phyloP scores from a whole-genome alignment of 2,329 filamentous ascomycete species.

The Aspergillus piperis region DNA sequence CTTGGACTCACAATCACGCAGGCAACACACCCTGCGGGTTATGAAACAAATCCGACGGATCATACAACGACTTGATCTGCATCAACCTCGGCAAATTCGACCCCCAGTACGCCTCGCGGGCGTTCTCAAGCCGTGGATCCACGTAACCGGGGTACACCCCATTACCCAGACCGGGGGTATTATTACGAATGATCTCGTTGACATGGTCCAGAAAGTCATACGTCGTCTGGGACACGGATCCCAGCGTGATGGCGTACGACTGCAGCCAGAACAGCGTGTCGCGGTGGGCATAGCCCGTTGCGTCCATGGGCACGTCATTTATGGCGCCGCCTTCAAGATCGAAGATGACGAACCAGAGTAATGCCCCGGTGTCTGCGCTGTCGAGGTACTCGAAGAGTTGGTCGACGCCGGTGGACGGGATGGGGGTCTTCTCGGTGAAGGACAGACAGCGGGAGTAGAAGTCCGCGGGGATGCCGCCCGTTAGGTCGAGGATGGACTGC shows the following conservation, averaged over 20 bases:
- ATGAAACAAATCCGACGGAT: constrained; percentile 8
- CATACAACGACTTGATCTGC: not conserved
- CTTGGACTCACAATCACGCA: not conserved
- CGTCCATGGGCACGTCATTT: constrained; percentile 56
- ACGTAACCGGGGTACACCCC: constrained; percentile 1
- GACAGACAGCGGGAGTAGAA: constrained; percentile 62
- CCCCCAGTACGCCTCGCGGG: constrained; percentile 1
- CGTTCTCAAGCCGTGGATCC: constrained; percentile 1
- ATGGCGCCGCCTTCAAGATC: constrained; percentile 63
- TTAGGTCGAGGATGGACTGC: constrained; percentile 26
- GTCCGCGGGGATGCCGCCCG: constrained; percentile 46
- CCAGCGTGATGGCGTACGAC: constrained; percentile 58
- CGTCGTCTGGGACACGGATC: constrained; percentile 47
- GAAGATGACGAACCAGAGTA: constrained; percentile 64
- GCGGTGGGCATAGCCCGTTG: constrained; percentile 64
- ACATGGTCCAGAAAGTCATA: constrained; percentile 56
- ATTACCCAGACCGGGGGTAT: not conserved
- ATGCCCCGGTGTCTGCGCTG: constrained; percentile 50
- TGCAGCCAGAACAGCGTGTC: constrained; percentile 67
- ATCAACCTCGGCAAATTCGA: not conserved
- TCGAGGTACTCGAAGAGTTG: constrained; percentile 59
- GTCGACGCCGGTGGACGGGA: constrained; percentile 50
- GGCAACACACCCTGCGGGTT: constrained; percentile 10
- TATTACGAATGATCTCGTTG: constrained; percentile 2
- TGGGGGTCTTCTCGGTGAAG: constrained; percentile 52